These are phyloP conservation scores for Trichophyton simii DNA, from an alignment of 2,329 filamentous ascomycete species.

Conservation along the genomic window DNA sequence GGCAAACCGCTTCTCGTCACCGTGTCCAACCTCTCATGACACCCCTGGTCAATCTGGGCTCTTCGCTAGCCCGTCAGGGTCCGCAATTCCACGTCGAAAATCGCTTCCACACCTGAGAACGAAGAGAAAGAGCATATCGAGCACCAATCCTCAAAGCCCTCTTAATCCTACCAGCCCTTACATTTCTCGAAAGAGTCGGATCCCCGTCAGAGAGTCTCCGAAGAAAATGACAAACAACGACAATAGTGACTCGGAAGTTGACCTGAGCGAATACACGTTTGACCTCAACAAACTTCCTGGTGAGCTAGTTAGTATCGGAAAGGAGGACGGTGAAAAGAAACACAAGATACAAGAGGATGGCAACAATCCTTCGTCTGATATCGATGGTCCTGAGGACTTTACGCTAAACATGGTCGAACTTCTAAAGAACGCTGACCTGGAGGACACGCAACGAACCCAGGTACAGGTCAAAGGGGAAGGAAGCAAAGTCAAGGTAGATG, in stretches of 20 bases:
- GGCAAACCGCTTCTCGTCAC: conserved; percentile 22
- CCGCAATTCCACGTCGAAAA: conserved; percentile 21
- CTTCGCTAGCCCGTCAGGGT: conserved; percentile 26
- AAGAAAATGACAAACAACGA: conserved; percentile 14
- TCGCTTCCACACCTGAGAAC: background rate
- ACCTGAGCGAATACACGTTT: conserved; percentile 29
- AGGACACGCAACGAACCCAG: background rate
- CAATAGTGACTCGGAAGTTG: conserved; percentile 25
- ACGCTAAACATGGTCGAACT: conserved; percentile 32
- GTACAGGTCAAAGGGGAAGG: conserved; percentile 6
- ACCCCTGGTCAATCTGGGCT: conserved; percentile 31
- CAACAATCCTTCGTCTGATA: conserved; percentile 22
- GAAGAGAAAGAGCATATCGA: background rate
- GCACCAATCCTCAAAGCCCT: background rate
- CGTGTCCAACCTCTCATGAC: conserved; percentile 31
- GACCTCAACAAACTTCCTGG: conserved; percentile 29
- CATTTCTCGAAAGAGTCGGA: background rate
- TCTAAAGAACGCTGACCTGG: conserved; percentile 18
- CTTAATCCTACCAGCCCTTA: background rate
- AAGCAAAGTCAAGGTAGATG: conserved; percentile 11
- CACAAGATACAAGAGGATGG: conserved; percentile 20
- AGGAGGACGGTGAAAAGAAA: conserved; percentile 10
- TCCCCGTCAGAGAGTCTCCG: background rate
- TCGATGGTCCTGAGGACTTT: conserved; percentile 32
- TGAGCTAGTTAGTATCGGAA: conserved; percentile 15